Percentiles rank a stretch among this genome's conserved stretches.
These are phyloP conservation scores for Metschnikowia proteae DNA, from an alignment of 805 yeast genomes.

Conservation along the genomic window DNA sequence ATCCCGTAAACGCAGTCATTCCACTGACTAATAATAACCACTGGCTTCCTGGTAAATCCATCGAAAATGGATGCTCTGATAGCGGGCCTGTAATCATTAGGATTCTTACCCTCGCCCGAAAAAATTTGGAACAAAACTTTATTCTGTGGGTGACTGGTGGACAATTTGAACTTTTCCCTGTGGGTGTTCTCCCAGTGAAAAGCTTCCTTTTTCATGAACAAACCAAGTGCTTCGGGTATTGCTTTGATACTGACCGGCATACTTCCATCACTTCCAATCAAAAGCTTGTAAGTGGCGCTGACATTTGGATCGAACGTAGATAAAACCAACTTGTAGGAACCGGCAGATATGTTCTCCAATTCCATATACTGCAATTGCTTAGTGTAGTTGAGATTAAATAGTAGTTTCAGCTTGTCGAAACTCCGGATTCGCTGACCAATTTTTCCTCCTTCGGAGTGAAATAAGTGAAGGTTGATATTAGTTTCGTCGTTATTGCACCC, in stretches of 20 bases:
- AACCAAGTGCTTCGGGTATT: slow-evolving; percentile 31
- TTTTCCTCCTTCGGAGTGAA: slow-evolving; percentile 33
- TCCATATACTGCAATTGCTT: slow-evolving; percentile 31
- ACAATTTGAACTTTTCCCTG: slow-evolving; percentile 33
- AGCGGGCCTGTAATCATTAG: slow-evolving; percentile 38
- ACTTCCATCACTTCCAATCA: slow-evolving; percentile 23
- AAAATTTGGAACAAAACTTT: slow-evolving; percentile 25
- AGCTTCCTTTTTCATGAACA: slow-evolving; percentile 23
- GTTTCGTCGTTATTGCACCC: slow-evolving; percentile 16
- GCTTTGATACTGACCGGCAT: slow-evolving; percentile 10
- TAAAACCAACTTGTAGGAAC: slow-evolving; percentile 42
- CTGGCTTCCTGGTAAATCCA: slow-evolving; percentile 23
- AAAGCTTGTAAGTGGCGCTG: slow-evolving; percentile 28
- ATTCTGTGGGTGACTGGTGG: slow-evolving; percentile 19
- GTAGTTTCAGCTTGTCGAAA: slow-evolving; percentile 23
- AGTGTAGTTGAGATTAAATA: slow-evolving; percentile 30
- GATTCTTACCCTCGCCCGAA: slow-evolving; percentile 15
- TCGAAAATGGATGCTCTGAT: slow-evolving; percentile 44
- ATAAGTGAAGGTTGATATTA: slow-evolving; percentile 42
- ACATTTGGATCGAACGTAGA: slow-evolving; percentile 42
- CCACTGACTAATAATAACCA: slow-evolving; percentile 37
- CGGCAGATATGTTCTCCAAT: slow-evolving; percentile 24
- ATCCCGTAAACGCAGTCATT: slow-evolving; percentile 43
- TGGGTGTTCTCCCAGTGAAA: slow-evolving; percentile 41
- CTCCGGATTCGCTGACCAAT: slow-evolving; percentile 18